Percentiles rank a stretch among this genome's conserved stretches.
Evolutionary conservation across 1,284 basidiomycete species (phyloP).

Genomic region (Ustilago xerochloae): DNA sequence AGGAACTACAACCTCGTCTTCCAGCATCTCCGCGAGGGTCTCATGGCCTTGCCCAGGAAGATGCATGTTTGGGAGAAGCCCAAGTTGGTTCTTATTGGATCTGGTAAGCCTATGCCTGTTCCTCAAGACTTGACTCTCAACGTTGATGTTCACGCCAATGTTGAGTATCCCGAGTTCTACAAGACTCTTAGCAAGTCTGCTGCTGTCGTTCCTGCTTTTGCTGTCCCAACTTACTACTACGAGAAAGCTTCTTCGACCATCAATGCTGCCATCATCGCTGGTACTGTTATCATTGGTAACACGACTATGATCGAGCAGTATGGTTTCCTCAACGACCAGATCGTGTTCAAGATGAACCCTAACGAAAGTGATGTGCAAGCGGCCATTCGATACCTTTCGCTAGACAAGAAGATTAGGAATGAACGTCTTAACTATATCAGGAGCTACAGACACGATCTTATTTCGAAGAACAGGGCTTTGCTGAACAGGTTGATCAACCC

Average conservation of each 20-base stretch:
- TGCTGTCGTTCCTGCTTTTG: slow-evolving; percentile 3
- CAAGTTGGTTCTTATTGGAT: slow-evolving; percentile 5
- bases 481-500: slow-evolving; percentile 8
- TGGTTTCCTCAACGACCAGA: slow-evolving; percentile 3
- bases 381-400: slow-evolving; percentile 9
- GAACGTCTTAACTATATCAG: slow-evolving; percentile 8
- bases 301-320: slow-evolving; percentile 9
- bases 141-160: slow-evolving; percentile 9
- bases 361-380: slow-evolving; percentile 14
- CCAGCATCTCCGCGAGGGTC: slow-evolving; percentile 3
- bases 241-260: slow-evolving; percentile 9
- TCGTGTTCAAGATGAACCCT: not conserved
- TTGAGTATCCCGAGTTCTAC: slow-evolving; percentile 15
- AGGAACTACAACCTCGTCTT: slow-evolving; percentile 2
- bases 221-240: not conserved
- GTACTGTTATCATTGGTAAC: slow-evolving; percentile 9
- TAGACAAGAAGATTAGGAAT: slow-evolving; percentile 5
- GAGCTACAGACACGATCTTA: not conserved
- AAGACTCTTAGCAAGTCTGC: not conserved
- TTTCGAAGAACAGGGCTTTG: slow-evolving; percentile 5
- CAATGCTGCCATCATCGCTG: slow-evolving; percentile 14
- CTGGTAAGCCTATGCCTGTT: not conserved
- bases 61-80: not conserved
- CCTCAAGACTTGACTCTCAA: not conserved
- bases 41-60: not conserved